phyloP scores from a whole-genome alignment of 176 grass and related monocot species.

The Cenchrus fungigraminus region DNA sequence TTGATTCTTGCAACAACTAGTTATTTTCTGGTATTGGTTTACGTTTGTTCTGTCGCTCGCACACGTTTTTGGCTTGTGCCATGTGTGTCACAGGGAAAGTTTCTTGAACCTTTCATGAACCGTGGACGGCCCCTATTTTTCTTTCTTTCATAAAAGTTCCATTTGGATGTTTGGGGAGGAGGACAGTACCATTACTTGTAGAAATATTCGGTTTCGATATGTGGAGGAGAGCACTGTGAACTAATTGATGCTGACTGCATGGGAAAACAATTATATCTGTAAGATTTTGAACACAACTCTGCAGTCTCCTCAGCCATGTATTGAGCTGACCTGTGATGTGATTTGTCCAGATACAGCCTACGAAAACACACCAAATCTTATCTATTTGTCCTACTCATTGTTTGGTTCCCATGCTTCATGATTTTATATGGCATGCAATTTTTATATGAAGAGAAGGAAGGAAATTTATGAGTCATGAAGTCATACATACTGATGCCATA shows the following conservation, averaged over 20 bases:
- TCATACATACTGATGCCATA: conserved; percentile 17
- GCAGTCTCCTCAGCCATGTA: conserved; percentile 16
- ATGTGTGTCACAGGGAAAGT: conserved; percentile 1
- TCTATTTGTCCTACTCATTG: conserved; percentile 36
- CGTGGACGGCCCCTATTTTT: not conserved
- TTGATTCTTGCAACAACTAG: not conserved
- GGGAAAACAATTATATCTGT: not conserved
- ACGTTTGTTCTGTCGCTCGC: not conserved
- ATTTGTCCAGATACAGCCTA: conserved; percentile 26
- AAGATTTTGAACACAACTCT: conserved; percentile 18
- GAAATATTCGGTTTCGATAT: not conserved
- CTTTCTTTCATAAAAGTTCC: not conserved
- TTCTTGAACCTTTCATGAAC: conserved; percentile 21
- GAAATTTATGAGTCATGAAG: not conserved
- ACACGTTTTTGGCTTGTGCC: conserved; percentile 4
- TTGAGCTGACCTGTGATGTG: conserved; percentile 25
- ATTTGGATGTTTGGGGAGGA: not conserved
- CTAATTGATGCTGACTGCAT: conserved; percentile 1
- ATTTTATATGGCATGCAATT: conserved; percentile 15
- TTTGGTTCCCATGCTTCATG: conserved; percentile 29
- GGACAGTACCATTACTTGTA: not conserved
- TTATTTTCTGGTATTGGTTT: not conserved
- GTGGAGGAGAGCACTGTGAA: not conserved
- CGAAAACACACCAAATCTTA: conserved; percentile 31
- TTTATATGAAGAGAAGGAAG: not conserved